A percentile compares a stretch with the other conserved stretches of the same genome.
Conservation (phyloP, 2,329 filamentous ascomycete species). For the Aspergillus phoenicis region DNA sequence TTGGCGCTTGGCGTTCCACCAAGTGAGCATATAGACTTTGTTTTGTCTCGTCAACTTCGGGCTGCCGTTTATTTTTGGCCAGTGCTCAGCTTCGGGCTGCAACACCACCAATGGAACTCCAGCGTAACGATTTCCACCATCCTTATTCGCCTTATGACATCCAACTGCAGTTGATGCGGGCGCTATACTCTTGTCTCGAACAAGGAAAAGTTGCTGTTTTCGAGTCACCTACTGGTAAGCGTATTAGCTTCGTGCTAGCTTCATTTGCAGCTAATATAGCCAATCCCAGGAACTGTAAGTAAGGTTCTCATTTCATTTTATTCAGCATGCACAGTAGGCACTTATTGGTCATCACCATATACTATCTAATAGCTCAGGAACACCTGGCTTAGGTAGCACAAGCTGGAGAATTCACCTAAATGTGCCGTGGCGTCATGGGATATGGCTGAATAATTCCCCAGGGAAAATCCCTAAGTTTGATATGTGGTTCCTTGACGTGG, state of each 20-base stretch:
- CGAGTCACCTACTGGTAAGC: constrained; percentile 85
- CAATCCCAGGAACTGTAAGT: constrained; percentile 46
- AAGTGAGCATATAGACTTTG: not conserved
- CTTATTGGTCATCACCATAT: not conserved
- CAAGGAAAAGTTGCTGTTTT: constrained; percentile 81
- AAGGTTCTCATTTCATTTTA: constrained; percentile 3
- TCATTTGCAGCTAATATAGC: constrained; percentile 20
- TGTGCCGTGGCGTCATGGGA: not conserved
- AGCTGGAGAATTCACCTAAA: not conserved
- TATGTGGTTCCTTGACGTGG: constrained; percentile 88
- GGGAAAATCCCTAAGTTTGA: constrained; percentile 89
- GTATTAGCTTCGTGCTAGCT: not conserved
- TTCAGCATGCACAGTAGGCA: not conserved
- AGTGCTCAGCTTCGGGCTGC: not conserved
- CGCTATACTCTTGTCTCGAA: constrained; percentile 77
- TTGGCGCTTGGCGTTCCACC: not conserved
- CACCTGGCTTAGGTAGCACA: not conserved
- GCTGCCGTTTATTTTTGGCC: not conserved
- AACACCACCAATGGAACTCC: constrained; percentile 34
- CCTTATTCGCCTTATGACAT: constrained; percentile 87
- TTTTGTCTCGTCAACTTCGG: not conserved
- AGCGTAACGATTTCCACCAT: constrained; percentile 71
- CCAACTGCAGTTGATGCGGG: constrained; percentile 83
- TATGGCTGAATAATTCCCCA: constrained; percentile 33
- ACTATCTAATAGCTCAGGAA: not conserved